Percentiles rank a stretch among this genome's conserved stretches.
Evolutionary conservation across 331 rosid genomes (phyloP).

Genomic region (Phaseolus coccineus): DNA sequence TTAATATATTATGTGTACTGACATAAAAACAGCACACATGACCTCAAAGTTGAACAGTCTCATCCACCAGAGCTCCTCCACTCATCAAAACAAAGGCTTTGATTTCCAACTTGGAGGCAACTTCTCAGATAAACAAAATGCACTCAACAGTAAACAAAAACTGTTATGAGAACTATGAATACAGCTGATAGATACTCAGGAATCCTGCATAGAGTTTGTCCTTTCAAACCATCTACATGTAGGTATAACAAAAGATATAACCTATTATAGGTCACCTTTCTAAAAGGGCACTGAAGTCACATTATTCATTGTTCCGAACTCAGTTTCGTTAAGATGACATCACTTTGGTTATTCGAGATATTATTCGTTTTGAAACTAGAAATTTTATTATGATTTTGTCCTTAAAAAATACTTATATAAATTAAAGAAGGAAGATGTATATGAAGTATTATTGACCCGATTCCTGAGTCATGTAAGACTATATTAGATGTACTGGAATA

Average conservation of each 20-base stretch:
- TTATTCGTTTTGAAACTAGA: too few relatives aligned
- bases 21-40: constrained; percentile 27
- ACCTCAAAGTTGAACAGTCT: constrained; percentile 36
- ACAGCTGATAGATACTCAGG: constrained; percentile 9
- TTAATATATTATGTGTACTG: background rate
- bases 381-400: too few relatives aligned
- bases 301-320: background rate
- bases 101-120: constrained; percentile 36
- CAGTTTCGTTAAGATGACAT: too few relatives aligned
- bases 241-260: constrained; percentile 7
- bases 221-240: constrained; percentile 34
- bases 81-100: constrained; percentile 16
- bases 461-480: too few relatives aligned
- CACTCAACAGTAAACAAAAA: constrained; percentile 8
- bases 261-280: background rate
- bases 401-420: too few relatives aligned
- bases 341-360: too few relatives aligned
- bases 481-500: too few relatives aligned
- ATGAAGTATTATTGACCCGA: too few relatives aligned
- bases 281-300: constrained; percentile 7
- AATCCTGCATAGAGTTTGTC: constrained; percentile 34
- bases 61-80: constrained; percentile 18
- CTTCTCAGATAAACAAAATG: background rate
- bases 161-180: background rate
- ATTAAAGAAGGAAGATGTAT: too few relatives aligned